Evolutionary conservation across 2,329 filamentous ascomycete genomes (phyloP).

Genomic region (Aspergillus awamori): DNA sequence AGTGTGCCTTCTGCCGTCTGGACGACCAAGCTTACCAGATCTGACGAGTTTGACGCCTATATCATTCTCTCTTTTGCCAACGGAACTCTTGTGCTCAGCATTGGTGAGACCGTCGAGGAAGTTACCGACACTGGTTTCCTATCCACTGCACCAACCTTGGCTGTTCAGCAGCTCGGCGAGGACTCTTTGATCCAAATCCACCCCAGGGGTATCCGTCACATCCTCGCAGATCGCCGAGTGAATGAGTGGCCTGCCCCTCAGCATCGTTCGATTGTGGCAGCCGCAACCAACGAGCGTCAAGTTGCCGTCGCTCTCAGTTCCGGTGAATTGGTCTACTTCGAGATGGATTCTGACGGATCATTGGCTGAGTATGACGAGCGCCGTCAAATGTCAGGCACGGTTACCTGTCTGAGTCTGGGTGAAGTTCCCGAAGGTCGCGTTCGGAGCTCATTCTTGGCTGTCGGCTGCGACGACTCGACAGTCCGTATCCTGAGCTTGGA

Average conservation of each 20-base stretch:
- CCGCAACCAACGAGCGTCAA: slow-evolving; percentile 89
- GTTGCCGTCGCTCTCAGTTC: slow-evolving; percentile 93
- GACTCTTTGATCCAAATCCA: slow-evolving; percentile 93
- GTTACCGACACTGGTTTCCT: slow-evolving; percentile 92
- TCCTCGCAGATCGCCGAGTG: slow-evolving; percentile 72
- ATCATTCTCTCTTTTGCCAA: slow-evolving; percentile 94
- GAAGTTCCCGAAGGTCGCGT: slow-evolving; percentile 88
- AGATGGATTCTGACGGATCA: slow-evolving; percentile 89
- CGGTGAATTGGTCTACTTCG: slow-evolving; percentile 96
- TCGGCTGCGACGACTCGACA: slow-evolving; percentile 95
- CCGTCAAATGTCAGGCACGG: slow-evolving; percentile 91
- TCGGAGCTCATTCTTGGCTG: slow-evolving; percentile 88
- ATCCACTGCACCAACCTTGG: slow-evolving; percentile 82
- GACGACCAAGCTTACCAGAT: slow-evolving; percentile 84
- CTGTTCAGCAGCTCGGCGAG: slow-evolving; percentile 91
- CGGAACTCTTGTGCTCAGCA: slow-evolving; percentile 86
- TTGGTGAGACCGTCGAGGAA: slow-evolving; percentile 95
- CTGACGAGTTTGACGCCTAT: slow-evolving; percentile 87
- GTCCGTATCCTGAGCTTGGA: slow-evolving; percentile 90
- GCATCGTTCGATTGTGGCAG: slow-evolving; percentile 92
- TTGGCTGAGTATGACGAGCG: slow-evolving; percentile 94
- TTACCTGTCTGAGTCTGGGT: slow-evolving; percentile 91
- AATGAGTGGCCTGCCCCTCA: slow-evolving; percentile 94
- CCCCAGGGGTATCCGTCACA: slow-evolving; percentile 92
- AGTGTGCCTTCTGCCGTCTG: slow-evolving; percentile 89